Conservation (phyloP, 768 basidiomycete genomes). For the Gyrodon lividus region DNA sequence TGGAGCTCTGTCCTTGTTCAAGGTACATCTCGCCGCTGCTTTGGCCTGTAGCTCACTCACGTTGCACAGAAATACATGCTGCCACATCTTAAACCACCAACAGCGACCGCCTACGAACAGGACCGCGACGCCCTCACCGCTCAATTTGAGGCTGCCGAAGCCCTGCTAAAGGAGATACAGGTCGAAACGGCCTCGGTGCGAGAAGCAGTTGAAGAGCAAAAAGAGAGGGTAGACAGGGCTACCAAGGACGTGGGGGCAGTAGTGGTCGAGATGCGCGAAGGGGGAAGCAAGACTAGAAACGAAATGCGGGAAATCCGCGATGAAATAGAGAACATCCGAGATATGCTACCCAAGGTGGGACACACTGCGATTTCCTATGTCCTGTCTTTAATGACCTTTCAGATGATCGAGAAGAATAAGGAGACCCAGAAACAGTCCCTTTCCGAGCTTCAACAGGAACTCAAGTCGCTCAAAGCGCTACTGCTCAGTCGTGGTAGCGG, state of each 20-base stretch:
- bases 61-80: conserved; percentile 78
- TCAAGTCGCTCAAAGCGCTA: conserved; percentile 91
- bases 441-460: conserved; percentile 85
- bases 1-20: conserved; percentile 76
- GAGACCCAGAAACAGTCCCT: conserved; percentile 81
- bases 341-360: conserved; percentile 88
- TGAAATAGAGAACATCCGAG: conserved; percentile 85
- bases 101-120: conserved; percentile 83
- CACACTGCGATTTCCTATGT: neutral
- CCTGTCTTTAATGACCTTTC: conserved; percentile 5
- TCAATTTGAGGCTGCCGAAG: conserved; percentile 88
- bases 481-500: conserved; percentile 68
- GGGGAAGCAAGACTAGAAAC: conserved; percentile 75
- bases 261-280: conserved; percentile 73
- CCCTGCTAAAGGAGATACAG: conserved; percentile 77
- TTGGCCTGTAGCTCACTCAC: neutral
- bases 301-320: conserved; percentile 92
- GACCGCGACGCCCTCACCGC: conserved; percentile 82
- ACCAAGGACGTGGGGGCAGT: conserved; percentile 70
- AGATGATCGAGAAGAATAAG: conserved; percentile 97
- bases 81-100: conserved; percentile 89
- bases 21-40: conserved; percentile 42
- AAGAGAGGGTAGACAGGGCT: conserved; percentile 65
- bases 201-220: conserved; percentile 73
- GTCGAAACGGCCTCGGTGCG: conserved; percentile 72